Evolutionary conservation across 345 rosid genomes (phyloP).

Genomic region (Populus deltoides): DNA sequence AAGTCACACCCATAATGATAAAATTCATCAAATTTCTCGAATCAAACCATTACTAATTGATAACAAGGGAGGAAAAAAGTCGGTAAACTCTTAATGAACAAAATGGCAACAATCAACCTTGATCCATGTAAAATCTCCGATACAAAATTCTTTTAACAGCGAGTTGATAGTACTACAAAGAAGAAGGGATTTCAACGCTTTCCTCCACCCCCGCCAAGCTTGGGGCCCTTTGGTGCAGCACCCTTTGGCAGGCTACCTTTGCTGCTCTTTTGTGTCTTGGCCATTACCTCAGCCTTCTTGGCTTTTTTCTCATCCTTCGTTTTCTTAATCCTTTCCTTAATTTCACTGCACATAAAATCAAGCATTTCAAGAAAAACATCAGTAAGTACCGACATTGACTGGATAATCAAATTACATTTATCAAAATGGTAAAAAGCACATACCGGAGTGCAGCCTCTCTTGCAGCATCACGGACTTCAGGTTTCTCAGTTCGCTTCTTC

Average conservation of each 20-base stretch:
- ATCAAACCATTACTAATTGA: not conserved
- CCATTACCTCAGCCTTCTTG: conserved; percentile 60
- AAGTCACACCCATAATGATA: not conserved
- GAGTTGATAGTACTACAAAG: not conserved
- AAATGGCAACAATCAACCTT: not conserved
- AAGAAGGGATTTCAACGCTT: conserved; percentile 42
- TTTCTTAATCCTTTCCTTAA: conserved; percentile 82
- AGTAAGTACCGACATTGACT: not conserved
- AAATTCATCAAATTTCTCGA: not conserved
- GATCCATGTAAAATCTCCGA: not conserved
- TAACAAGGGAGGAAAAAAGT: not conserved
- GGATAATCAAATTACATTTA: not conserved
- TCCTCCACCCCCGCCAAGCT: conserved; percentile 76
- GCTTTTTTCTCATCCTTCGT: conserved; percentile 85
- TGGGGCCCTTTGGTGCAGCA: conserved; percentile 54
- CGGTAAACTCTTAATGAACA: not conserved
- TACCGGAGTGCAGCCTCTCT: conserved; percentile 61
- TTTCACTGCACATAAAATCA: conserved; percentile 42
- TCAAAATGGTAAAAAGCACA: not conserved
- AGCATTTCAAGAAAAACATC: not conserved
- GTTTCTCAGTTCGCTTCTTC: conserved; percentile 62
- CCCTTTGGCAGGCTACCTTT: conserved; percentile 49
- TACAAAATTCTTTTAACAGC: not conserved
- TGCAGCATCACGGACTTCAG: conserved; percentile 70
- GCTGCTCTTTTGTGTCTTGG: conserved; percentile 54